phyloP scores from a whole-genome alignment of 495 filamentous ascomycete species.

The Xylaria venustula region DNA sequence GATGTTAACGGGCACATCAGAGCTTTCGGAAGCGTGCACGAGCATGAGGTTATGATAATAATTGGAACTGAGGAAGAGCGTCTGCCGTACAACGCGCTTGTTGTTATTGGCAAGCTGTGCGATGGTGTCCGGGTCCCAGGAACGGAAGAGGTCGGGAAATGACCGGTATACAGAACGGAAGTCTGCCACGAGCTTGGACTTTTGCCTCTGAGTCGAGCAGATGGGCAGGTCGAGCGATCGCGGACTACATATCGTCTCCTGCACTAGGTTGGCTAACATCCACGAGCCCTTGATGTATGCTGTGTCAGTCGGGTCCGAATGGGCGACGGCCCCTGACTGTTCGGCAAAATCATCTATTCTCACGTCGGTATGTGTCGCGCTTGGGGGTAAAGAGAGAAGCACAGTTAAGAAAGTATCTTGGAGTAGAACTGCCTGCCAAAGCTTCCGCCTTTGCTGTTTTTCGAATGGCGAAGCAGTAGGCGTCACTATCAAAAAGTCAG shows the following conservation, averaged over 20 bases:
- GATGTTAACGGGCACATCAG: conserved; percentile 60
- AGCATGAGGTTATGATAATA: conserved; percentile 76
- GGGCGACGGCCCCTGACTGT: conserved; percentile 44
- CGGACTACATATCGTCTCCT: conserved; percentile 65
- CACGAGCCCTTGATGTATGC: conserved; percentile 69
- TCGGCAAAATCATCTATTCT: conserved; percentile 62
- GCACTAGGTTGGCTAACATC: conserved; percentile 69
- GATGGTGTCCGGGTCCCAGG: conserved; percentile 55
- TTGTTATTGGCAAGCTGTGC: conserved; percentile 47
- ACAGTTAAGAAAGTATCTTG: conserved; percentile 80
- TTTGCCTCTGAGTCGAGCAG: conserved; percentile 55
- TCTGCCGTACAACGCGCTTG: conserved; percentile 62
- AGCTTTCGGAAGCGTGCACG: conserved; percentile 59
- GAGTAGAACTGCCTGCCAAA: conserved; percentile 72
- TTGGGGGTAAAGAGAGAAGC: conserved; percentile 66
- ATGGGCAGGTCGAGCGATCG: conserved; percentile 65
- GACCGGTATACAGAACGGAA: conserved; percentile 62
- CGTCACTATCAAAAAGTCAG: conserved; percentile 36
- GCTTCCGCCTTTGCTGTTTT: conserved; percentile 67
- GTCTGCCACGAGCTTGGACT: conserved; percentile 58
- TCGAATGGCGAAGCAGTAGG: conserved; percentile 59
- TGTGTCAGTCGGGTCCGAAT: conserved; percentile 56
- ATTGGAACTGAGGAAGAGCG: conserved; percentile 66
- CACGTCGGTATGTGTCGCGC: conserved; percentile 70
- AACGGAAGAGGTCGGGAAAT: conserved; percentile 62